phyloP scores from a whole-genome alignment of 306 rosid species.

The Rosa lucieae region DNA sequence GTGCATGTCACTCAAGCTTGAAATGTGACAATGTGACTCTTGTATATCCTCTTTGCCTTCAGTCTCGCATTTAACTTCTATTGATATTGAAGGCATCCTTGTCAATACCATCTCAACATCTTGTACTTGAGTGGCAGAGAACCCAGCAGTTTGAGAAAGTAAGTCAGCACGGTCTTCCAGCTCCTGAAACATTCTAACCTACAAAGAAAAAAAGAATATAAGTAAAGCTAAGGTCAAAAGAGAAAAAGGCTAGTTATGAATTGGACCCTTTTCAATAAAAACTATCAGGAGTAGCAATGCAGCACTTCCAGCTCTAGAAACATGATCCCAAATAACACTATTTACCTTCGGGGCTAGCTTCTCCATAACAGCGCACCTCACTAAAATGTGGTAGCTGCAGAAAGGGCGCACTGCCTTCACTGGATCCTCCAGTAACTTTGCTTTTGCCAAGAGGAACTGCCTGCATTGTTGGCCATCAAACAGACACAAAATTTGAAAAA shows the following conservation, averaged over 20 bases:
- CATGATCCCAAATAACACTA: not conserved
- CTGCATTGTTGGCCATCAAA: conserved; percentile 38
- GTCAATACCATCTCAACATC: conserved; percentile 78
- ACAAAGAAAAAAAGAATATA: conserved; percentile 21
- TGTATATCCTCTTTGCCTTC: conserved; percentile 95
- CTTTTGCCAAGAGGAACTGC: conserved; percentile 93
- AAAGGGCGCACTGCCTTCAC: conserved; percentile 94
- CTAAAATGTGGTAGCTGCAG: conserved; percentile 91
- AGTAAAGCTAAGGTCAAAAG: no score
- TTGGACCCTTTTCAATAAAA: no score
- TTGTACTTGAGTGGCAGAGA: conserved; percentile 63
- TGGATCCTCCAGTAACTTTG: conserved; percentile 80
- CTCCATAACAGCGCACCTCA: conserved; percentile 60
- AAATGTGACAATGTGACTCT: conserved; percentile 81
- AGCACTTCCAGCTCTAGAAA: not conserved
- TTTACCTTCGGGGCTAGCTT: conserved; percentile 90
- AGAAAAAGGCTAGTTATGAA: no score
- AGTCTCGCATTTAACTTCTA: conserved; percentile 70
- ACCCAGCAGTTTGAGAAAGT: conserved; percentile 70
- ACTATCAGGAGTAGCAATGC: not conserved
- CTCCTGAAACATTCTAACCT: conserved; percentile 91
- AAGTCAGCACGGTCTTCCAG: conserved; percentile 84
- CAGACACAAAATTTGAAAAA: not conserved
- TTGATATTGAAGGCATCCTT: conserved; percentile 80
- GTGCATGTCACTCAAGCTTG: conserved; percentile 68